Evolutionary conservation across 1,284 basidiomycete genomes (phyloP), one percentile per base, ranked within the genome.

Genomic region (Tremellales sp.): DNA sequence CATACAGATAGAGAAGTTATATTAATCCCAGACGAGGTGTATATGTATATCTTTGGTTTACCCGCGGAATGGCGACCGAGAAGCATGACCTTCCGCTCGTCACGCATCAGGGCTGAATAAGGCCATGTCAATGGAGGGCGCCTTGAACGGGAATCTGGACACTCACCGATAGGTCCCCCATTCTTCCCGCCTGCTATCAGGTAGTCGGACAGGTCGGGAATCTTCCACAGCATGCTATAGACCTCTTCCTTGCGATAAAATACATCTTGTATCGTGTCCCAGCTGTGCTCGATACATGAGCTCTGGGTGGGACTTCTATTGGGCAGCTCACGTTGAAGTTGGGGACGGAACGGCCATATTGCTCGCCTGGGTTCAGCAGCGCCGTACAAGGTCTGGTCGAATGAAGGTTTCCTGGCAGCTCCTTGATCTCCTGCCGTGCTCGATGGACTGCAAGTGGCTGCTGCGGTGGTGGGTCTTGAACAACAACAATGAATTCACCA

Each of bases 111-210:
- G 14, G 28, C 43, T 38, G 14, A 36, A 21, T 36, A 14, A 36
- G 8, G 7, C 13, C 32, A 13, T 43, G 4, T 34, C 13, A 18
- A 3, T 22, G 9, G 10, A 27, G 26, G 29, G 8, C 33, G 19
- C 21, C 28, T 21, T 36, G 47, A 39, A 43, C 7, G 21, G 32
- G 29, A 18, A 26, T 35, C n/a, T n/a, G 41, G 21, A 19, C 32
- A 64, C 76, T 44, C 58, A 90, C 91, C 91, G 61, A 95, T 75
- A 14, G 91, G 89, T 5, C 93, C 92, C 24, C 90, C 90, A 71
- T 88, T 84, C 44, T 81, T 80, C 63, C 88, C 90, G 18, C 84
- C 86, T 24, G 87, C 83, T 28, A 92, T 74, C 40, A 87, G 75
- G 66, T 85, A 90, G 71, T 94, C 88, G 35, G 79, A 78, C 22